phyloP scores from a whole-genome alignment of 164 flowering plant genomes.

The Platanus orientalis region DNA sequence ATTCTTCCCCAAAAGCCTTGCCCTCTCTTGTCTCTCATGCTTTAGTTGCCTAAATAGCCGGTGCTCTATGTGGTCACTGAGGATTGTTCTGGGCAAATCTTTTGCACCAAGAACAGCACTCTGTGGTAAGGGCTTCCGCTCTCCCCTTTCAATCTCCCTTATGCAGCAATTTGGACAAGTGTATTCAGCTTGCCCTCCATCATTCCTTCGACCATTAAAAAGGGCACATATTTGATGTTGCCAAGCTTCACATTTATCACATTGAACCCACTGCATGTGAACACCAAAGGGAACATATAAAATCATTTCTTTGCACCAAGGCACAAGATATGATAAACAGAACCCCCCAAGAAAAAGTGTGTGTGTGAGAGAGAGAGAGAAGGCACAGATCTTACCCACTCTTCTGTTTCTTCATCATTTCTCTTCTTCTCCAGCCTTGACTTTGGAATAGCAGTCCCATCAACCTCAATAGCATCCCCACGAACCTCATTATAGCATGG shows the following conservation, averaged over 20 bases:
- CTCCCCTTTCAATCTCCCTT: slow-evolving; percentile 29
- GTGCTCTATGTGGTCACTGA: slow-evolving; percentile 57
- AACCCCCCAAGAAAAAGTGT: not conserved
- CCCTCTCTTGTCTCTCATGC: slow-evolving; percentile 41
- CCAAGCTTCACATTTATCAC: slow-evolving; percentile 53
- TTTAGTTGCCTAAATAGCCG: slow-evolving; percentile 37
- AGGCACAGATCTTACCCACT: slow-evolving; percentile 32
- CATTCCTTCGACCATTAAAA: slow-evolving; percentile 34
- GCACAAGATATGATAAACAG: too few species aligned
- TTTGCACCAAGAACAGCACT: slow-evolving; percentile 32
- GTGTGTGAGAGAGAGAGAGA: not conserved
- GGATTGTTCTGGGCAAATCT: slow-evolving; percentile 47
- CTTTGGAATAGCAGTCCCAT: slow-evolving; percentile 28
- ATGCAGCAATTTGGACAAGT: slow-evolving; percentile 49
- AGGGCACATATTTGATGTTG: slow-evolving; percentile 68
- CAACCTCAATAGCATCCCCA: slow-evolving; percentile 17
- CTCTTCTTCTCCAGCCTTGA: slow-evolving; percentile 24
- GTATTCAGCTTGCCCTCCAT: slow-evolving; percentile 35
- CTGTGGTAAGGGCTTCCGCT: slow-evolving; percentile 16
- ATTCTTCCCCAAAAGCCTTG: slow-evolving; percentile 22
- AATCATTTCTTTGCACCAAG: too few species aligned
- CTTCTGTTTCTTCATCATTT: slow-evolving; percentile 33
- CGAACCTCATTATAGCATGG: slow-evolving; percentile 24
- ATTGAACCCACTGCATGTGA: slow-evolving; percentile 54
- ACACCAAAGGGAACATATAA: not conserved